These are phyloP conservation scores for Metschnikowia matae DNA, from an alignment of 805 yeast species.

Conservation along the genomic window DNA sequence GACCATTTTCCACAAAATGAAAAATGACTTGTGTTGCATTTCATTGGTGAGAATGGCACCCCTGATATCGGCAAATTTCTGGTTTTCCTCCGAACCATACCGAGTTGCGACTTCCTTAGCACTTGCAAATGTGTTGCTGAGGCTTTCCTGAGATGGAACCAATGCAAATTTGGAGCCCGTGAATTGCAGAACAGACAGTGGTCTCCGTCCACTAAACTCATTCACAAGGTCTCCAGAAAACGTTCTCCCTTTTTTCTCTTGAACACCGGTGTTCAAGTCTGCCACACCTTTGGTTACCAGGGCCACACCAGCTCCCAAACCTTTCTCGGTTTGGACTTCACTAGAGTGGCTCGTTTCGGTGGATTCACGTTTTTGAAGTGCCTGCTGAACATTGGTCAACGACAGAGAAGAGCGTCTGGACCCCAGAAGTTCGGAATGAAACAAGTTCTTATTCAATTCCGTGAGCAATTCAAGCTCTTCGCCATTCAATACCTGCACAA, in stretches of 20 bases:
- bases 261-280: too few relatives aligned
- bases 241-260: too few relatives aligned
- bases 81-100: conserved; percentile 8
- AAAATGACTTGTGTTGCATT: conserved; percentile 33
- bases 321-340: too few relatives aligned
- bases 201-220: conserved; percentile 13
- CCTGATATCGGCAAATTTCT: conserved; percentile 20
- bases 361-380: background rate
- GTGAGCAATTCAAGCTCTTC: conserved; percentile 35
- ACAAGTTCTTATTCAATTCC: conserved; percentile 32
- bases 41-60: conserved; percentile 41
- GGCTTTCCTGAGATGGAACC: conserved; percentile 22
- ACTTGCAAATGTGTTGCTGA: conserved; percentile 1
- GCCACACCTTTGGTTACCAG: too few relatives aligned
- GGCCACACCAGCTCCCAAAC: too few relatives aligned
- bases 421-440: conserved; percentile 32
- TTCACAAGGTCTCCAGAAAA: background rate
- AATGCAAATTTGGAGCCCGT: conserved; percentile 30
- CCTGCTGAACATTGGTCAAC: conserved; percentile 23
- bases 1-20: conserved; percentile 30
- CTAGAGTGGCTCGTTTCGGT: too few relatives aligned
- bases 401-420: conserved; percentile 31
- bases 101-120: conserved; percentile 8
- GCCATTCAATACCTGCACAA: conserved; percentile 29
- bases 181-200: conserved; percentile 23